Conservation (phyloP, 805 yeast species). For the Lachancea nothofagi region DNA sequence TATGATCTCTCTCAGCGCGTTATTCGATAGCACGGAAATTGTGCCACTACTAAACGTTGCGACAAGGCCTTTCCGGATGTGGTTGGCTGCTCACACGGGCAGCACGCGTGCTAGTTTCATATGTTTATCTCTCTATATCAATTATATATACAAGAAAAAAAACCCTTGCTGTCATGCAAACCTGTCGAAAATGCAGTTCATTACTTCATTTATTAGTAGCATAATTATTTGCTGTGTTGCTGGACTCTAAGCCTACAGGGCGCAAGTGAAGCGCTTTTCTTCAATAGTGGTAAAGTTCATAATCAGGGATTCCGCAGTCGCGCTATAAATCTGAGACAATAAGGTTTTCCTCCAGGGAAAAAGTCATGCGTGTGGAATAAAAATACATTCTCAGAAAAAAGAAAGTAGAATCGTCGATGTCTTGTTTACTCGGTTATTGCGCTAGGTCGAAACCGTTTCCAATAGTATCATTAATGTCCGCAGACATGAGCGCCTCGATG, state of each 20-base stretch:
- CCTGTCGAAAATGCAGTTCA: not conserved
- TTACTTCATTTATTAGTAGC: conserved; percentile 6
- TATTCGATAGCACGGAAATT: too few relatives aligned
- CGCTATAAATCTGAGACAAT: not conserved
- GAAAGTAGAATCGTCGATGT: not conserved
- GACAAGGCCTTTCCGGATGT: too few relatives aligned
- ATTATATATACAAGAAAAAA: not conserved
- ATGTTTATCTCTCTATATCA: too few relatives aligned
- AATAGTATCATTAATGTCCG: not conserved
- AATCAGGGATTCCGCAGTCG: not conserved
- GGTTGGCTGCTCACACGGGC: too few relatives aligned
- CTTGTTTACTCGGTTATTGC: not conserved
- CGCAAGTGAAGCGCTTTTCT: not conserved
- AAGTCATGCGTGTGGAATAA: not conserved
- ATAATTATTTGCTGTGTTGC: conserved; percentile 3
- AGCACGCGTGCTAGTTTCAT: too few relatives aligned
- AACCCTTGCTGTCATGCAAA: not conserved
- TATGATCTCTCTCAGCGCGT: too few relatives aligned
- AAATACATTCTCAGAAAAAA: not conserved
- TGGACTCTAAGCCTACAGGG: not conserved
- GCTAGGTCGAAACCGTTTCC: not conserved
- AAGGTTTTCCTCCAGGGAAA: conserved; percentile 5
- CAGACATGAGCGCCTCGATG: conserved; percentile 7
- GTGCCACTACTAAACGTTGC: too few relatives aligned
- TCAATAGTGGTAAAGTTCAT: not conserved